These are phyloP conservation scores for Corchorus olitorius DNA, from an alignment of 345 rosid species.

Conservation along the genomic window DNA sequence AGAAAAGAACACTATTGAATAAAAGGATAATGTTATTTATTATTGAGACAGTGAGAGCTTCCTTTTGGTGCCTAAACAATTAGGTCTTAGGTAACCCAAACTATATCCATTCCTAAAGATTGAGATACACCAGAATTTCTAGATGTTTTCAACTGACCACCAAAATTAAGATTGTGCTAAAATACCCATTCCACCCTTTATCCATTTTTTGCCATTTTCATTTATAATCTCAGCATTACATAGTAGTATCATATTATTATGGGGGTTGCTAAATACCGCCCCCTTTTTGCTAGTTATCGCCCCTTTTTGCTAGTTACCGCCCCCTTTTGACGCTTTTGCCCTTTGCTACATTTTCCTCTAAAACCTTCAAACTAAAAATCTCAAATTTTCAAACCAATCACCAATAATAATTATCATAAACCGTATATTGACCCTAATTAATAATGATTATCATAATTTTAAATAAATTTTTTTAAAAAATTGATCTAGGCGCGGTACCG, in stretches of 20 bases:
- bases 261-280: no score
- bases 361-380: no score
- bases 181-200: neutral
- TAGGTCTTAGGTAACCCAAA: slow-evolving; percentile 17
- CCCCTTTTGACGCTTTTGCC: no score
- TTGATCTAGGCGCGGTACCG: no score
- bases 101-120: neutral
- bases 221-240: neutral
- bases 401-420: no score
- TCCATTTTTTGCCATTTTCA: neutral
- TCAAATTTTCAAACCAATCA: no score
- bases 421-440: no score
- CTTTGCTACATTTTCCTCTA: no score
- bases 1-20: neutral
- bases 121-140: neutral
- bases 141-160: neutral
- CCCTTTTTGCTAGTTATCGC: no score
- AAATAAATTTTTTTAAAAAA: no score
- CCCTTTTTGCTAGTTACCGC: no score
- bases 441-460: no score
- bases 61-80: slow-evolving; percentile 17
- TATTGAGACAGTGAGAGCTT: slow-evolving; percentile 14
- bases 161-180: neutral
- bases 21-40: slow-evolving; percentile 29
- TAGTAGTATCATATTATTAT: neutral